Base-by-base conservation (phyloP, 331 rosid genomes). In the Cucumis variabilis region DNA sequence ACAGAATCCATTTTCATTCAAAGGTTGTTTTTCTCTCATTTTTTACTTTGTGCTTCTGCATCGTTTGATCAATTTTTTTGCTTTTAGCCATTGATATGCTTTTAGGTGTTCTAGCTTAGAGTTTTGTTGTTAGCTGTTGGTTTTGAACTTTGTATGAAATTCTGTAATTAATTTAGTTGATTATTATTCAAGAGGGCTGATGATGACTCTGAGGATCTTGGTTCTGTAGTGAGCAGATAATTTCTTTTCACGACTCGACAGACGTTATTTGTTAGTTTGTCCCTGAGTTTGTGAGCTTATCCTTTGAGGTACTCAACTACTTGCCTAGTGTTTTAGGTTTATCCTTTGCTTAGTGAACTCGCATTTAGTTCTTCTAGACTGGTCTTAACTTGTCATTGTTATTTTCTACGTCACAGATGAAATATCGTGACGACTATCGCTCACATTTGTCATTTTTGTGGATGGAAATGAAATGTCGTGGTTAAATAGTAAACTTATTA, bases 221-320 rank as follows among this genome's bases (percentile, higher is more conserved):
- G 84, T 85, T 89, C 70, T 44, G 77, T 89, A 87, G 51, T 89
- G 46, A 48, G 83, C 78, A 91, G 91, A 82, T 76, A 60, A 84
- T n/a, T 75, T 73, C 80, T 87, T 81, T 93, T 88, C 25, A 91
- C 92, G 48, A 92, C 96, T 14, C 92, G 99, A 79, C 92, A 98
- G 85, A 89, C 86, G 85, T 60, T 95, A 87, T 86, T 97, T 88
- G 93, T 95, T 76, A 93, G 96, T 90, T 91, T 94, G 87, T 89
- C 92, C 70, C 60, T 93, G 95, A 90, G 25, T 91, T 90, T 95
- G 19, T 84, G 89, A 86, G 92, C 88, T 83, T 87, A 89, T 86
- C 92, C 98, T 93, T 95, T 98, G 90, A 97, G 99, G 99, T 95
- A 94, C 92, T 94, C 91, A 67, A 88, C 95, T 95, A 94, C 92